Base-by-base conservation (phyloP, 2,329 filamentous ascomycete genomes). In the Colletotrichum plurivorum region DNA sequence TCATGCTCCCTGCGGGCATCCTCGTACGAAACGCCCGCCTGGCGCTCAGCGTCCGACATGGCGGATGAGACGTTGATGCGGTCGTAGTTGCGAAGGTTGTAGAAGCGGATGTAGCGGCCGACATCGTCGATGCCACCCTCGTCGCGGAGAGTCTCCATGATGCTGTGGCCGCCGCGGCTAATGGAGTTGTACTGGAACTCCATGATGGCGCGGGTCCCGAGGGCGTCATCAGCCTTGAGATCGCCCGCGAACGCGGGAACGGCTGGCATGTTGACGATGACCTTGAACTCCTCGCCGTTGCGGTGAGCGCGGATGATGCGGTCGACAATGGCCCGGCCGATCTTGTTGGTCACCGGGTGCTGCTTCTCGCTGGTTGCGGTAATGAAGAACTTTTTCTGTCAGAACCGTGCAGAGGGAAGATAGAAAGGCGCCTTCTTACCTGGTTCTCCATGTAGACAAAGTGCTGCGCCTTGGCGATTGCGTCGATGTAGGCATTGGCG, bases 121-220 rank as follows among this genome's bases (percentile, higher is more conserved):
- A 92, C 92, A 75, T 95, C 84, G 2, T 82, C 85, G 57, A 94
- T 85, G 9, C 93, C 93, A 4, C 92, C 93, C 39, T 87, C 86
- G 63, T 87, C 84, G 18, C 84, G 83, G 60, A 95, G 86, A 53
- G 85, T 85, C 78, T 95, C 93, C 76, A 95, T 90, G 77, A 97
- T 96, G 67, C 90, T 93, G 77, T 93, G 82, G 3, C 92, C 92
- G 39, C 93, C 92, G 43, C 93, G 89, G 78, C 89, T 92, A 81
- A 96, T 96, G 59, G 89, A 92, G 75, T 89, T 85, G 80, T 96
- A 95, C 77, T 96, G 93, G 78, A 92, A 95, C 77, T 96, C 93
- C 92, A 96, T 95, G 75, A 97, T 95, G 5, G 93, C 94, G 43
- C 94, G 86, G 0, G 93, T 96, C 22, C 92, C 92, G 1, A 95